Base-by-base conservation (phyloP, 2,329 filamentous ascomycete species). In the Talaromyces sp. region DNA sequence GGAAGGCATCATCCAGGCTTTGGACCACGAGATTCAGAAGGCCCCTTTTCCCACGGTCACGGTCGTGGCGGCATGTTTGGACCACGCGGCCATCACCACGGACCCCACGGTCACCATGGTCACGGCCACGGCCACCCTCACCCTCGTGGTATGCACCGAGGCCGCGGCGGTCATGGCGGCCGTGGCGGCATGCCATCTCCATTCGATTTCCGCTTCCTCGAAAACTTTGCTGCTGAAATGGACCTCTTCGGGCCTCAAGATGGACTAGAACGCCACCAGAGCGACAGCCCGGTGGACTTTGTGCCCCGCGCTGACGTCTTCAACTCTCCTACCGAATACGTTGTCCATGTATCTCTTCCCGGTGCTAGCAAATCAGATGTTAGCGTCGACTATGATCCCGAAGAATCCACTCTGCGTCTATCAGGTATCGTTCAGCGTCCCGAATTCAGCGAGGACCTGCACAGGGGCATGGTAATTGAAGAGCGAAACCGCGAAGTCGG, bases 281-380 rank as follows among this genome's bases (percentile, higher is more conserved):
- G 62, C 12, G 64, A 67, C 5, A 55, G 48, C 14, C 68, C 70
- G 3, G 64, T 68, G 19, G 75, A 77, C 63, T 78, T 78, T 61
- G 66, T 69, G 12, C 76, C 75, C 24, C 64, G 65, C 14, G 71
- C 70, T 32, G 91, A 95, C 71, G 77, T 92, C 64, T 94, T 93
- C 79, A 84, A 88, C 71, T 88, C 87, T 5, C 75, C 84, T 7
- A 75, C 77, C 32, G 75, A 84, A 14, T 92, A 86, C 71, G 78
- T 91, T 50, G 76, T 94, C 9, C 90, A 94, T 72, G 70, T 85
- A 54, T 87, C 89, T 1, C 81, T 95, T 0, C 89, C 91, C 0
- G 91, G 91, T 27, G 90, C 88, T 1, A 87, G 87, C 76, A 92
- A 92, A 75, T 83, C 90, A 67, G 89, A 94, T 68, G 79, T 94